Conservation (phyloP, 2,329 filamentous ascomycete genomes). For the Phialophora verrucosa region DNA sequence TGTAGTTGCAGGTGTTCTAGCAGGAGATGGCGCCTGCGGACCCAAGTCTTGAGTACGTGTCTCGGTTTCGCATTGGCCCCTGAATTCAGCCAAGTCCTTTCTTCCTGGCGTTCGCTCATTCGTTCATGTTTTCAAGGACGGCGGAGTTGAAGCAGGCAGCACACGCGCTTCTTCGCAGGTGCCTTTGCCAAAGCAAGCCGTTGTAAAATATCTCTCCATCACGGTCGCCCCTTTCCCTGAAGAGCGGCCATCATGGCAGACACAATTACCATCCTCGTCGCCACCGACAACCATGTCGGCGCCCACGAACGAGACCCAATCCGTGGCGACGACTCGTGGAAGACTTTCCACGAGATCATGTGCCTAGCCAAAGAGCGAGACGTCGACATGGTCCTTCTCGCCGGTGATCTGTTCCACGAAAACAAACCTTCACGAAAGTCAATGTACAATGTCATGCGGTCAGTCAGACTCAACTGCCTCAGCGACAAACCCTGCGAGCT, state of each 20-base stretch:
- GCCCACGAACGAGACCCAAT: constrained; percentile 92
- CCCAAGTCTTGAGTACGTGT: background rate
- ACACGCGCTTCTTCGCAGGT: constrained; percentile 17
- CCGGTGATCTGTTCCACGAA: constrained; percentile 95
- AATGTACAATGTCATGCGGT: constrained; percentile 97
- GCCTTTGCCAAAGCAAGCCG: background rate
- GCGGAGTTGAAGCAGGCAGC: constrained; percentile 19
- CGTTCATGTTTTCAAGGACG: background rate
- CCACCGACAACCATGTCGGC: constrained; percentile 97
- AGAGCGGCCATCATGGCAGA: constrained; percentile 60
- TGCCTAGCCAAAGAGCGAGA: constrained; percentile 82
- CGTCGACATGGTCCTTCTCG: constrained; percentile 96
- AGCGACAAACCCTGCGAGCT: constrained; percentile 95
- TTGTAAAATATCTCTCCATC: background rate
- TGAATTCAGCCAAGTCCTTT: background rate
- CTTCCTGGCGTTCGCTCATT: background rate
- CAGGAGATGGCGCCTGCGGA: background rate
- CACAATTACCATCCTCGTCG: constrained; percentile 90
- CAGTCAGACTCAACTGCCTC: constrained; percentile 87
- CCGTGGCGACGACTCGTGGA: constrained; percentile 97
- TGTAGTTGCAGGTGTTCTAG: background rate
- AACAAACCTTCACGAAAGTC: constrained; percentile 96
- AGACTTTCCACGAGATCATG: constrained; percentile 94
- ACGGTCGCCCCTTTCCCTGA: constrained; percentile 37
- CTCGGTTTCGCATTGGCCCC: background rate